phyloP scores from a whole-genome alignment of 805 yeast genomes.

The Barnettozyma vustinii region DNA sequence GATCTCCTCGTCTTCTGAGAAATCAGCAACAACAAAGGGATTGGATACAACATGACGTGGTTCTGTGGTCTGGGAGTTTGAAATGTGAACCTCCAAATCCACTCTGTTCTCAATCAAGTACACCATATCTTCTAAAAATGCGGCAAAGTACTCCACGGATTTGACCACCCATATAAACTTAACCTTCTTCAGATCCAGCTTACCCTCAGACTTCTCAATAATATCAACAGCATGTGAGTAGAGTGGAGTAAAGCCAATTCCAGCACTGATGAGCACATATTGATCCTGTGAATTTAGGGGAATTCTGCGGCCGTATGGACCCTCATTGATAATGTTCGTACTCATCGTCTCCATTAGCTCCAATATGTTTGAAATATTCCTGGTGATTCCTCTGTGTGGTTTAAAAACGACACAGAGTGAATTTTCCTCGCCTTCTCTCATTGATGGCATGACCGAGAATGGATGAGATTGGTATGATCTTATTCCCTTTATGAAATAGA shows the following conservation, averaged over 20 bases:
- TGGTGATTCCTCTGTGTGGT: constrained; percentile 55
- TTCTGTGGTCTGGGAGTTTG: background rate
- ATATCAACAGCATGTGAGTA: constrained; percentile 36
- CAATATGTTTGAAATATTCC: constrained; percentile 32
- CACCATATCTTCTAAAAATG: constrained; percentile 43
- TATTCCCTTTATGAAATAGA: constrained; percentile 42
- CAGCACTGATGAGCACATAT: constrained; percentile 42
- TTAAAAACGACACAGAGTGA: constrained; percentile 39
- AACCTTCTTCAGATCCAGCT: constrained; percentile 20
- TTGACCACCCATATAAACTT: constrained; percentile 63
- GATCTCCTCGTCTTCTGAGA: background rate
- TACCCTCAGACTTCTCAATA: constrained; percentile 11
- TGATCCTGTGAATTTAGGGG: constrained; percentile 35
- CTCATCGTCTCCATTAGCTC: constrained; percentile 24
- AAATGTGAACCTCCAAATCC: constrained; percentile 13
- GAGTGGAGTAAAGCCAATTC: constrained; percentile 49
- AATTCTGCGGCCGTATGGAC: constrained; percentile 50
- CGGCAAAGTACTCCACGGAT: constrained; percentile 40
- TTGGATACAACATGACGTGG: background rate
- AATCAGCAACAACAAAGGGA: background rate
- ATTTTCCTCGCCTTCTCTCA: constrained; percentile 26
- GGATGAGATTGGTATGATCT: constrained; percentile 63
- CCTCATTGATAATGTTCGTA: constrained; percentile 45
- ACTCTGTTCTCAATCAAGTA: constrained; percentile 27
- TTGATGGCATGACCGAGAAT: constrained; percentile 49